A percentile compares a stretch with the other conserved stretches of the same genome.
phyloP scores from a whole-genome alignment of 805 yeast species.

The Saccharomycopsis sp. region DNA sequence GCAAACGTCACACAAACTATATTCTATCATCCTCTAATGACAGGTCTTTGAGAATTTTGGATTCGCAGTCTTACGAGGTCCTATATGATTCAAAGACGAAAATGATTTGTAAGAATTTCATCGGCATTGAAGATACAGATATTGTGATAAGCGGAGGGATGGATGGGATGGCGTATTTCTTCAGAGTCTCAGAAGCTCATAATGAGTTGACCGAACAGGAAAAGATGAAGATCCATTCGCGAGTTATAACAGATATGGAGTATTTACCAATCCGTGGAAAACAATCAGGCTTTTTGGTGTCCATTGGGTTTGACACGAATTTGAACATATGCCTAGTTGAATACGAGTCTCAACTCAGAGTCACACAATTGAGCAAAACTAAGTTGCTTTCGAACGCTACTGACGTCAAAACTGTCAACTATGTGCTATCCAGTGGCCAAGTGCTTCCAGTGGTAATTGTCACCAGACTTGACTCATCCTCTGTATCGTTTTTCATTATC shows the following conservation, averaged over 20 bases:
- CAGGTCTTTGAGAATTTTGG: conserved; percentile 21
- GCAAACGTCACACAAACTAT: conserved; percentile 12
- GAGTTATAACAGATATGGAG: conserved; percentile 34
- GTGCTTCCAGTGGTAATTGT: conserved; percentile 39
- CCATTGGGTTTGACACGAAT: conserved; percentile 55
- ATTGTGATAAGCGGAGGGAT: conserved; percentile 40
- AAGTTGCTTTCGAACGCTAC: conserved; percentile 47
- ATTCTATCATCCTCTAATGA: conserved; percentile 22
- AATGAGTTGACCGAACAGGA: conserved; percentile 4
- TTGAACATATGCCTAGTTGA: conserved; percentile 33
- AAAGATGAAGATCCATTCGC: conserved; percentile 32
- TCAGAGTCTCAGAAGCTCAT: conserved; percentile 18
- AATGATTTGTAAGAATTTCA: conserved; percentile 33
- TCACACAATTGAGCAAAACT: conserved; percentile 23
- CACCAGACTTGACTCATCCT: conserved; percentile 55
- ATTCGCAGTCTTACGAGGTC: conserved; percentile 15
- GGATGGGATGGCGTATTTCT: conserved; percentile 40
- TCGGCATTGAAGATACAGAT: conserved; percentile 25
- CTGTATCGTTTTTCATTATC: conserved; percentile 38
- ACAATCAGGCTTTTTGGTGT: conserved; percentile 34
- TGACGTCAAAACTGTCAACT: conserved; percentile 36
- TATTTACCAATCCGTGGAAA: conserved; percentile 19
- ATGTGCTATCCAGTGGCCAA: conserved; percentile 22
- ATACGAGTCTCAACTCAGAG: conserved; percentile 16
- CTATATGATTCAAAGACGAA: conserved; percentile 8